A percentile compares a stretch with the other conserved stretches of the same genome.
Conservation (phyloP, 2,329 filamentous ascomycete genomes). For the Cladophialophora carrionii region DNA sequence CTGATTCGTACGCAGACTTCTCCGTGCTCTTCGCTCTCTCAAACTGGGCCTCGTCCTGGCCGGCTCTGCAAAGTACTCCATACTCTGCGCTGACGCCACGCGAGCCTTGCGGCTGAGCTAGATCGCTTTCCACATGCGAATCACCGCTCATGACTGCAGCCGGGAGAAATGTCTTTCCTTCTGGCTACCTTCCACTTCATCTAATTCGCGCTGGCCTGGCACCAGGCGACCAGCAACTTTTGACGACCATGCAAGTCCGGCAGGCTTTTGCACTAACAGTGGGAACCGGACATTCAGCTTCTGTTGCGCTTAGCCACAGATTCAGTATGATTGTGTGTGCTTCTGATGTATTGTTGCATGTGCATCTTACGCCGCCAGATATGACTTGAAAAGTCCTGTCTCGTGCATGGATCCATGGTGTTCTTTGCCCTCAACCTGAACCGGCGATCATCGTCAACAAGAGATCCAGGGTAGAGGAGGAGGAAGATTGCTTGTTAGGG, state of each 20-base stretch:
- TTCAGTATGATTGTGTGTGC: not conserved
- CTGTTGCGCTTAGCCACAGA: not conserved
- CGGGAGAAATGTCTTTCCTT: constrained; percentile 1
- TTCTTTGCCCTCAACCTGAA: not conserved
- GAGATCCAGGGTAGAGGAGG: not conserved
- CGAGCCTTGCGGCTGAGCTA: constrained; percentile 10
- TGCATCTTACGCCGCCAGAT: constrained; percentile 1
- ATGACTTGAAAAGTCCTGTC: constrained; percentile 12
- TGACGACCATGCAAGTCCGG: not conserved
- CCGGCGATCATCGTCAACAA: not conserved
- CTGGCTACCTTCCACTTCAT: constrained; percentile 7
- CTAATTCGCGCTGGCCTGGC: constrained; percentile 18
- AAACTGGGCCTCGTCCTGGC: not conserved
- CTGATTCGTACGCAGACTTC: not conserved
- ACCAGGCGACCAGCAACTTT: constrained; percentile 20
- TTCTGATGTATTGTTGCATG: constrained; percentile 4
- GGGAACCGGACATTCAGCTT: not conserved
- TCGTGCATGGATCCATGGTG: constrained; percentile 1
- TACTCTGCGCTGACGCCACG: not conserved
- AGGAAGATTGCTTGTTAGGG: not conserved
- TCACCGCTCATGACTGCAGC: not conserved
- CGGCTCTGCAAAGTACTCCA: not conserved
- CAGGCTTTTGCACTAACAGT: not conserved
- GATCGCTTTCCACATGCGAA: constrained; percentile 8
- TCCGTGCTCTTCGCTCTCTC: not conserved